Percentiles rank a stretch among this genome's conserved stretches.
Evolutionary conservation across 2,329 filamentous ascomycete species (phyloP).

Genomic region (Mycocentrospora acerina): DNA sequence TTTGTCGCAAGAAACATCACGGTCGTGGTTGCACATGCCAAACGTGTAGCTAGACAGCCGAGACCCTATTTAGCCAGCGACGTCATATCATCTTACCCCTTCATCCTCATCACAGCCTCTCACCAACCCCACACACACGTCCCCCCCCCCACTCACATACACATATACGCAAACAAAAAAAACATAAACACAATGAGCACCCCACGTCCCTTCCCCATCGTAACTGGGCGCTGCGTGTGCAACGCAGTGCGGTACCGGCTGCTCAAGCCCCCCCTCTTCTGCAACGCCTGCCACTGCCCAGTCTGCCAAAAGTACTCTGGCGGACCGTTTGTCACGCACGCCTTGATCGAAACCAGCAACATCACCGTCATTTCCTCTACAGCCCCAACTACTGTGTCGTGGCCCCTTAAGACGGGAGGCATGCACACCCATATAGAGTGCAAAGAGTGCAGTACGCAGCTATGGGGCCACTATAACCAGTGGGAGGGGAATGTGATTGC

Average conservation of each 20-base stretch:
- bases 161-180: neutral
- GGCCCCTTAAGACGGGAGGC: neutral
- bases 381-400: constrained; percentile 9
- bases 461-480: constrained; percentile 24
- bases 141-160: neutral
- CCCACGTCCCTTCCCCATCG: constrained; percentile 24
- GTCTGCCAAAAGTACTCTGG: constrained; percentile 31
- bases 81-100: too few relatives aligned
- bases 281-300: constrained; percentile 33
- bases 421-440: constrained; percentile 14
- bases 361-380: constrained; percentile 19
- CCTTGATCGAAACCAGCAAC: constrained; percentile 27
- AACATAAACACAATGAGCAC: constrained; percentile 9
- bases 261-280: constrained; percentile 30
- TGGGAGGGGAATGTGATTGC: constrained; percentile 5
- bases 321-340: constrained; percentile 22
- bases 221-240: constrained; percentile 33
- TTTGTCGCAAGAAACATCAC: too few relatives aligned
- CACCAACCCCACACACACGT: neutral
- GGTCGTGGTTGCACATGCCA: too few relatives aligned
- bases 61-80: too few relatives aligned
- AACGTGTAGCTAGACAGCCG: too few relatives aligned
- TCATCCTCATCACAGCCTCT: too few relatives aligned
- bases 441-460: constrained; percentile 18
- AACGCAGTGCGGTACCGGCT: constrained; percentile 26